Evolutionary conservation across 2,329 filamentous ascomycete genomes (phyloP), one percentile per base, ranked within the genome.

Genomic region (Paraconiothyrium sp.): DNA sequence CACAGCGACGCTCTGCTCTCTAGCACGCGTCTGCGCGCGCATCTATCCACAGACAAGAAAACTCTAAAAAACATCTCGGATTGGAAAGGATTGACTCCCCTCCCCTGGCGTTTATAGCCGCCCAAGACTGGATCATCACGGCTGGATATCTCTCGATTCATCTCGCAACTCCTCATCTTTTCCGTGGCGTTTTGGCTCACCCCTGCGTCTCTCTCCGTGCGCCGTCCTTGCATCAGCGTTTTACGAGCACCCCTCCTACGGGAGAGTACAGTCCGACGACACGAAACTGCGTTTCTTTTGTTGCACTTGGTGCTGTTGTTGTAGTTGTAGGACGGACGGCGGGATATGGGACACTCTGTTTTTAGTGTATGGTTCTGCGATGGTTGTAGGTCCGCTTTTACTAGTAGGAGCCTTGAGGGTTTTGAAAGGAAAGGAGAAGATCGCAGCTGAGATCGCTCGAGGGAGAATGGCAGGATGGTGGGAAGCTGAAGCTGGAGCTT

Each of bases 231-330:
- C 54, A 35, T 59, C 32, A 37, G 14, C 35, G 27, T 35, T 35
- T 34, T 24, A 34, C 35, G 34, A 41, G 37, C 37, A 41, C 39
- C 60, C 67, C 67, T 64, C 69, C 65, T 66, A 70, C 69, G 65
- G 69, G 70, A 71, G 72, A 75, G 72, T 75, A 75, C 74, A 72
- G 52, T 55, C 52, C 66, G 67, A 69, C 71, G 63, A 56, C 41
- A 69, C 61, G 72, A 75, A 73, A 72, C 72, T 71, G 71, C 54
- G 71, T 75, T 76, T 76, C 72, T 61, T 75, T 72, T 75, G 72
- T 73, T 70, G 16, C 39, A n/a, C 16, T 5, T 35, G 57, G 58
- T 58, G 60, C 58, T 63, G 20, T 47, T 54, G 46, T 34, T 66
- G 61, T 68, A 62, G 51, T 63, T 68, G 62, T 67, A 47, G 56